These are phyloP conservation scores for Zygotorulaspora chibaensis DNA, from an alignment of 805 yeast species.

Conservation along the genomic window DNA sequence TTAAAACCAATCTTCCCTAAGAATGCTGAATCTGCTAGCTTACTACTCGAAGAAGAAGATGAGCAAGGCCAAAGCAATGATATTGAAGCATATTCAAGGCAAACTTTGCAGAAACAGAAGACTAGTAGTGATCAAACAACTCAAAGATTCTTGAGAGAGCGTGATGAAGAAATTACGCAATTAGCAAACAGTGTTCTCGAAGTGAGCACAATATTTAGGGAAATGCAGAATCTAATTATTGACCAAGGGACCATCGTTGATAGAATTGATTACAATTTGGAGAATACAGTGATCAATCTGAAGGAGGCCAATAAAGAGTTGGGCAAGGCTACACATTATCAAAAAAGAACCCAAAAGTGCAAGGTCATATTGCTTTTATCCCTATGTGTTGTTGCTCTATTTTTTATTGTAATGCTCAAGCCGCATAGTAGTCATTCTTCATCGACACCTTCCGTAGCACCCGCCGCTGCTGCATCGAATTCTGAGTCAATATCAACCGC, in stretches of 20 bases:
- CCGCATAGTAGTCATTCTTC: slow-evolving; percentile 38
- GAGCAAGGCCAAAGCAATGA: slow-evolving; percentile 30
- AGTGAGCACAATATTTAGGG: slow-evolving; percentile 87
- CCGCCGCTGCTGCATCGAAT: background rate
- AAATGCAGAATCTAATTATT: slow-evolving; percentile 83
- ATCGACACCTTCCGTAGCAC: background rate
- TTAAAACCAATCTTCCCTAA: slow-evolving; percentile 44
- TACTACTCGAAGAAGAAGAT: slow-evolving; percentile 34
- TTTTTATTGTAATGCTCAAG: slow-evolving; percentile 66
- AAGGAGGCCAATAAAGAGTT: slow-evolving; percentile 76
- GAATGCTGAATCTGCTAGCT: slow-evolving; percentile 21
- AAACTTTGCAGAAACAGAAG: slow-evolving; percentile 30
- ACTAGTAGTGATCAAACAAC: slow-evolving; percentile 20
- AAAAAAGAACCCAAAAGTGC: slow-evolving; percentile 86
- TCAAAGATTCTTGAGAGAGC: slow-evolving; percentile 40
- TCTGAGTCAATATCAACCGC: background rate
- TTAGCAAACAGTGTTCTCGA: slow-evolving; percentile 93
- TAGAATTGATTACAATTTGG: slow-evolving; percentile 87
- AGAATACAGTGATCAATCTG: slow-evolving; percentile 71
- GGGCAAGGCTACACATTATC: slow-evolving; percentile 71
- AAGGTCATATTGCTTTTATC: slow-evolving; percentile 72
- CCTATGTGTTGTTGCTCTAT: slow-evolving; percentile 64
- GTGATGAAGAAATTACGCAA: slow-evolving; percentile 86
- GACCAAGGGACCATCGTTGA: slow-evolving; percentile 95
- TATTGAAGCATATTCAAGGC: slow-evolving; percentile 39